phyloP scores from a whole-genome alignment of 2,329 filamentous ascomycete genomes.

The Calonectria multiphialidica region DNA sequence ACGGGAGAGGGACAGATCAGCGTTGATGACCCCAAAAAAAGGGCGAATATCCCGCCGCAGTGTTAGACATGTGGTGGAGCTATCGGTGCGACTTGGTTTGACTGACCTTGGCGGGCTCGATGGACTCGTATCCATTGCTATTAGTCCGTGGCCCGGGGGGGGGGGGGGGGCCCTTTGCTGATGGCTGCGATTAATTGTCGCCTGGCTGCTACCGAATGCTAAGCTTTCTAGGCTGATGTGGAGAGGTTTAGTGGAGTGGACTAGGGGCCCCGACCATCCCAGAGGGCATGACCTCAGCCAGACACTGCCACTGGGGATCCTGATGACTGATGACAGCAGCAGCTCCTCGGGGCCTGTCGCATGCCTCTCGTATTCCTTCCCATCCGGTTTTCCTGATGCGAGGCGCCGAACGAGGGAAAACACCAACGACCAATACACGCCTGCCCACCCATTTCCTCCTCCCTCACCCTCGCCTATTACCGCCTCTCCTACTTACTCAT shows the following conservation, averaged over 20 bases:
- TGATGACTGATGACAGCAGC: constrained; percentile 2
- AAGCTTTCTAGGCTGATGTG: constrained; percentile 25
- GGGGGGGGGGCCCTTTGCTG: no score
- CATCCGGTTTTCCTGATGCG: constrained; percentile 5
- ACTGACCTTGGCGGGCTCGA: constrained; percentile 22
- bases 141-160: neutral
- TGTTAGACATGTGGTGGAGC: neutral
- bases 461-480: neutral
- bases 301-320: neutral
- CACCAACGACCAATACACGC: neutral
- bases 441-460: neutral
- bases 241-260: constrained; percentile 13
- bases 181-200: neutral
- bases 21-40: neutral
- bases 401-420: neutral
- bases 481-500: neutral
- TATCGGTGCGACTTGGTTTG: constrained; percentile 12
- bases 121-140: neutral
- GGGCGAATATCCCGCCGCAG: neutral
- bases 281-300: constrained; percentile 13
- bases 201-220: constrained; percentile 6
- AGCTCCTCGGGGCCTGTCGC: constrained; percentile 10
- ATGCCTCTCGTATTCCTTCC: constrained; percentile 20
- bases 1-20: constrained; percentile 1
- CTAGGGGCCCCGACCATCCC: neutral